Evolutionary conservation across 129 eudicot species (phyloP).

Genomic region (Chrysanthemum lavandulifolium): DNA sequence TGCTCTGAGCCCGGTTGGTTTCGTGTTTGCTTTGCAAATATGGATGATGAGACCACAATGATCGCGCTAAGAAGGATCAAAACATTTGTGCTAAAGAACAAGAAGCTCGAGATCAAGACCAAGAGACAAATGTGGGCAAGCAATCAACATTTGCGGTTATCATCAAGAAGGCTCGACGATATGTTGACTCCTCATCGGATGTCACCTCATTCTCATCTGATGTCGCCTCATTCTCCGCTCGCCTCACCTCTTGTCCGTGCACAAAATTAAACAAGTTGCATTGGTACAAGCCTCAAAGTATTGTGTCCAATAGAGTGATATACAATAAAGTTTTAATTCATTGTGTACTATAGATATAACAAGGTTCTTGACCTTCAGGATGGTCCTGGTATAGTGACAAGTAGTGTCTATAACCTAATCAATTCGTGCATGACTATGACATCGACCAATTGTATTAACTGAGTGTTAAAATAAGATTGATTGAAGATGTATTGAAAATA

Average conservation of each 20-base stretch:
- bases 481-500: too few relatives aligned
- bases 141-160: constrained; percentile 32
- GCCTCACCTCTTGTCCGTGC: constrained; percentile 57
- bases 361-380: not conserved
- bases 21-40: constrained; percentile 59
- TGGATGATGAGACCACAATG: constrained; percentile 53
- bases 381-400: too few relatives aligned
- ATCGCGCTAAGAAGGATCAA: constrained; percentile 47
- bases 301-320: constrained; percentile 1
- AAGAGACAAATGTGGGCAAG: constrained; percentile 41
- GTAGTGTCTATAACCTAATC: too few relatives aligned
- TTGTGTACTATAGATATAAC: constrained; percentile 1
- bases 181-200: constrained; percentile 41
- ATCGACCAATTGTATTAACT: too few relatives aligned
- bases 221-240: constrained; percentile 62
- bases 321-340: not conserved
- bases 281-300: not conserved
- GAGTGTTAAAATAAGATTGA: too few relatives aligned
- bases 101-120: constrained; percentile 28
- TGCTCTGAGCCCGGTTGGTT: constrained; percentile 69
- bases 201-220: constrained; percentile 56
- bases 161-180: constrained; percentile 46
- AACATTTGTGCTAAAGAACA: constrained; percentile 33
- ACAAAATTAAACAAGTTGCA: constrained; percentile 20
- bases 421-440: too few relatives aligned